Evolutionary conservation across 331 rosid genomes (phyloP), one percentile per base, ranked within the genome.

Genomic region (Arachis monticola): DNA sequence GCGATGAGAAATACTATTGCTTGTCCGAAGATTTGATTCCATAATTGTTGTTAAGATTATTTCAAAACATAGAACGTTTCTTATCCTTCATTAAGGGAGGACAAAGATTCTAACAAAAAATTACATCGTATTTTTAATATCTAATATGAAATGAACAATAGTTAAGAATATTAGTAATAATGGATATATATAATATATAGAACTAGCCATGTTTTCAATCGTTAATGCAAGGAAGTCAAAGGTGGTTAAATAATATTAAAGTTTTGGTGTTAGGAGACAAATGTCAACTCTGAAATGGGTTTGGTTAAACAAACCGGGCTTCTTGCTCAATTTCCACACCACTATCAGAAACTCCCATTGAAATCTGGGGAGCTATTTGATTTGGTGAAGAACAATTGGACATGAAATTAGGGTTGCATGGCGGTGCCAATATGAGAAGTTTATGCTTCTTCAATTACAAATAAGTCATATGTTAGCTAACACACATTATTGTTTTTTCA

Each of bases 211-310:
- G 47, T 42, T 56, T 40, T 40, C 27, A 44, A 53, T 64, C 44
- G 40, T 5, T 31, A 53, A 42, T 38, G 7, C 8, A n/a, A 46
- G 38, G 6, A 77, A 73, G 84, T 81, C 81, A 74, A 79, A 64
- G 80, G 77, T 81, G 64, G 83, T 40, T 86, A 58, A 78, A 8
- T 82, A 64, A 76, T 31, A 64, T 32, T 14, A 53, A 45, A 70
- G 67, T 17, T 67, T 67, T 66, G 45, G 56, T 57, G 70, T 69
- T 69, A n/a, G n/a, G 73, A 40, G 50, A 12, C 35, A 53, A 76
- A 44, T 47, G 72, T 70, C 79, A 72, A 60, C 22, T 32, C 4
- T 59, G 7, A 59, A 77, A 60, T 48, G 46, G 79, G 63, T 48
- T 72, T 52, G 78, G 81, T 74, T 31, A 78, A 72, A 42, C 72